phyloP scores from a whole-genome alignment of 257 asterid species.

The Primulina tabacum region DNA sequence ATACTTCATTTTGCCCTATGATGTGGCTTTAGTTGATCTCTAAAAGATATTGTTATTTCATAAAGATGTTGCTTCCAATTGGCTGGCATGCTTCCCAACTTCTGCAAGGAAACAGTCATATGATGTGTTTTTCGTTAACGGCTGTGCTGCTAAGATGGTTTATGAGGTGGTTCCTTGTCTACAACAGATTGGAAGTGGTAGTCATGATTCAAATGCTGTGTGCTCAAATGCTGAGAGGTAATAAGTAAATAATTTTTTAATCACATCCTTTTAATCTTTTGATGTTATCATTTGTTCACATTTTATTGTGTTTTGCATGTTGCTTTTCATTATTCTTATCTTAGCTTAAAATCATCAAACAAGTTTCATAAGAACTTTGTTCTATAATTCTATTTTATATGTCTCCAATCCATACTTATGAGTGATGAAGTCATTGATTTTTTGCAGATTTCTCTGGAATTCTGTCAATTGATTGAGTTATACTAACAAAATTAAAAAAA shows the following conservation, averaged over 20 bases:
- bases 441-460: neutral
- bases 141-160: constrained; percentile 57
- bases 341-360: neutral
- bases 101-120: constrained; percentile 70
- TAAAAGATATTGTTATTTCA: constrained; percentile 25
- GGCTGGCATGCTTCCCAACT: constrained; percentile 88
- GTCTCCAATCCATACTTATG: constrained; percentile 15
- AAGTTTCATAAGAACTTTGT: neutral
- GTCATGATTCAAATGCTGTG: constrained; percentile 45
- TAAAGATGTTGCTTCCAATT: constrained; percentile 74
- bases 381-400: constrained; percentile 7
- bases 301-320: constrained; percentile 3
- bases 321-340: neutral
- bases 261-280: constrained; percentile 4
- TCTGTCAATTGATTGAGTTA: too few species aligned
- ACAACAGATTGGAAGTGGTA: constrained; percentile 42
- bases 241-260: constrained; percentile 11
- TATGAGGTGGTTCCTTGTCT: constrained; percentile 77
- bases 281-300: neutral
- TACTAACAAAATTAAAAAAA: too few species aligned
- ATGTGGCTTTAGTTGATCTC: constrained; percentile 16
- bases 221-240: constrained; percentile 84
- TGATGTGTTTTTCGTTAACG: constrained; percentile 74
- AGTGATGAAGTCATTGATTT: neutral
- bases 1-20: constrained; percentile 10